A percentile compares a stretch with the other conserved stretches of the same genome.
These are phyloP conservation scores for Linanthus parryae DNA, from an alignment of 148 eudicot species.

Conservation along the genomic window DNA sequence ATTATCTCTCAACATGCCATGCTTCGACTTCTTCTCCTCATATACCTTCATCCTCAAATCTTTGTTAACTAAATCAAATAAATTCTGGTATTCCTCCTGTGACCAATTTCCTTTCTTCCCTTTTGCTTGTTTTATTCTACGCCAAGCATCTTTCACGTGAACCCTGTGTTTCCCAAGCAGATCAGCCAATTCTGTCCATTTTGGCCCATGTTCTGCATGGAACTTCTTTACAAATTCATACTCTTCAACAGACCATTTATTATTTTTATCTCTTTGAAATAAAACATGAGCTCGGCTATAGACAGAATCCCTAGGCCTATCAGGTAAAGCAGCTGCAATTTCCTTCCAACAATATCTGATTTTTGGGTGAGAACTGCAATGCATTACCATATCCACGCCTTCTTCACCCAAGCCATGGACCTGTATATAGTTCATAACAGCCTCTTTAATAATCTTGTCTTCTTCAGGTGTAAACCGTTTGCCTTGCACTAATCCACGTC, in stretches of 20 bases:
- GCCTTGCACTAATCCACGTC: constrained; percentile 1
- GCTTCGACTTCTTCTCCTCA: constrained; percentile 10
- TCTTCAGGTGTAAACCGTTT: constrained; percentile 9
- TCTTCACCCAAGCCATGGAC: constrained; percentile 5
- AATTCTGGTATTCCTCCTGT: constrained; percentile 8
- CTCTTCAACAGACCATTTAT: neutral
- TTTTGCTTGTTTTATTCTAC: neutral
- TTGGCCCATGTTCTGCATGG: constrained; percentile 5
- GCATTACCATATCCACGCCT: constrained; percentile 5
- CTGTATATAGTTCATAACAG: constrained; percentile 5
- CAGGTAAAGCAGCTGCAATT: constrained; percentile 3
- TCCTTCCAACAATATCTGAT: constrained; percentile 8
- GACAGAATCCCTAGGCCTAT: constrained; percentile 3
- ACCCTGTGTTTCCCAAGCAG: constrained; percentile 2
- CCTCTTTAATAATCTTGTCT: constrained; percentile 4
- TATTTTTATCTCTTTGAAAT: neutral
- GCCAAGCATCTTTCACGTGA: constrained; percentile 7
- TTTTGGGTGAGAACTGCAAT: constrained; percentile 5
- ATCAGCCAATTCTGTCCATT: constrained; percentile 11
- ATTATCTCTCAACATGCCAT: constrained; percentile 12
- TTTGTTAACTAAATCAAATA: constrained; percentile 5
- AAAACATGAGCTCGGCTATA: constrained; percentile 7
- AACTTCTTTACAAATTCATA: constrained; percentile 4
- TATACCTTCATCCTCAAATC: constrained; percentile 4
- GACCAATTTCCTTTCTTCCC: constrained; percentile 2